phyloP scores from a whole-genome alignment of 2,329 filamentous ascomycete species.

The Stenocarpella maydis region DNA sequence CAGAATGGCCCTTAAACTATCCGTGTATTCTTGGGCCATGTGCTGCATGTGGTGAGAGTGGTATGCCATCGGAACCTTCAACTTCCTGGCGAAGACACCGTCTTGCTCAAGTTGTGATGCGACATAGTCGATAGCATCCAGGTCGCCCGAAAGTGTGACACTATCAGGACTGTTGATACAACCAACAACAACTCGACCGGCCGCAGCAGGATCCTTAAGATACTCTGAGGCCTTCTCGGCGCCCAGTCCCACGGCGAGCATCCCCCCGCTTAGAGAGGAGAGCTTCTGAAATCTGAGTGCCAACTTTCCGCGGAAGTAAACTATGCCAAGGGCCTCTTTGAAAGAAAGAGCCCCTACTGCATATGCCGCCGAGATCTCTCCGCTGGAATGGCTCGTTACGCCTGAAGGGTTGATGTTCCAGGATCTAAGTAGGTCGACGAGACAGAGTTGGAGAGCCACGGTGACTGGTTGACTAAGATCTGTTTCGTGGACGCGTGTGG shows the following conservation, averaged over 20 bases:
- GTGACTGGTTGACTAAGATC: conserved; percentile 1
- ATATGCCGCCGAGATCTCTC: conserved; percentile 40
- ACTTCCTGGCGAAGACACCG: conserved; percentile 40
- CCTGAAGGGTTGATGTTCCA: conserved; percentile 34
- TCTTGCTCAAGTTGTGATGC: conserved; percentile 37
- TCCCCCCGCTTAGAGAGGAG: background rate
- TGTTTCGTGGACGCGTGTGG: background rate
- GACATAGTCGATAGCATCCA: conserved; percentile 39
- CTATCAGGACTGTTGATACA: conserved; percentile 40
- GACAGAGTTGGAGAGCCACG: no score
- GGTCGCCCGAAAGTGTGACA: conserved; percentile 46
- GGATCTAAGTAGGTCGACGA: conserved; percentile 38
- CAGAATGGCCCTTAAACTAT: background rate
- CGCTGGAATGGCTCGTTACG: conserved; percentile 38
- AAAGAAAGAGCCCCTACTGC: conserved; percentile 35
- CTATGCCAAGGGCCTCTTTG: conserved; percentile 33
- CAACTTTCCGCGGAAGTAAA: conserved; percentile 33
- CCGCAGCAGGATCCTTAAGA: background rate
- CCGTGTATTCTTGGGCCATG: conserved; percentile 38
- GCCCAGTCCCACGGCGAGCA: conserved; percentile 4
- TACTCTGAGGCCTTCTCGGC: background rate
- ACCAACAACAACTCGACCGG: background rate
- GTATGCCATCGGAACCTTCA: conserved; percentile 42
- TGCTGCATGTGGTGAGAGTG: conserved; percentile 43
- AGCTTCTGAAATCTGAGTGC: background rate